Conservation (phyloP, 345 rosid genomes). For the Boechera divaricarpa region DNA sequence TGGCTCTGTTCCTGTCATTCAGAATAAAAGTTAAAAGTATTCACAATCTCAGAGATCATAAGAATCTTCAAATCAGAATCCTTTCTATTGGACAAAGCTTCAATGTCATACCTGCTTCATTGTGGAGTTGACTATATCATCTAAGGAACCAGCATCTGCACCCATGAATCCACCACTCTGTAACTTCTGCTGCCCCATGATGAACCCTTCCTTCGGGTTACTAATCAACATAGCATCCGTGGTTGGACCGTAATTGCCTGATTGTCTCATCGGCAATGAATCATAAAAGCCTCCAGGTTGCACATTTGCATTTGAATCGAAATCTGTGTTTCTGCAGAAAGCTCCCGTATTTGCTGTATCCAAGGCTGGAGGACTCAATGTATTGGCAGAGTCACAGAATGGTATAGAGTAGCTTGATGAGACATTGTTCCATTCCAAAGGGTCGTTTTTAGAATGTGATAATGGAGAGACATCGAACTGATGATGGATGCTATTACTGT, state of each 20-base stretch:
- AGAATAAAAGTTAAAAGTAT: background rate
- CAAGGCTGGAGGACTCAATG: constrained; percentile 46
- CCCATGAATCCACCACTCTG: constrained; percentile 55
- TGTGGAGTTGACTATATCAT: constrained; percentile 64
- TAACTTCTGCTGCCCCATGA: constrained; percentile 51
- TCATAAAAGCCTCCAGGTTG: constrained; percentile 47
- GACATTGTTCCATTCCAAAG: constrained; percentile 54
- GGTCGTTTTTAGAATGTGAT: constrained; percentile 40
- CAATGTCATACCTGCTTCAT: constrained; percentile 57
- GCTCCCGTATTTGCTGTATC: constrained; percentile 48
- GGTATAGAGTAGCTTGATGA: constrained; percentile 50
- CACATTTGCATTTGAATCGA: constrained; percentile 49
- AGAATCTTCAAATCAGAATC: constrained; percentile 23
- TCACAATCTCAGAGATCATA: constrained; percentile 20
- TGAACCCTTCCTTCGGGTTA: constrained; percentile 53
- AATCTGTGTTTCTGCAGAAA: constrained; percentile 49
- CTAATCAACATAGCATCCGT: constrained; percentile 47
- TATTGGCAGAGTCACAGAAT: constrained; percentile 40
- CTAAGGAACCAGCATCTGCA: constrained; percentile 65
- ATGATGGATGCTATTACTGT: constrained; percentile 38
- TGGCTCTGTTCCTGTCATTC: constrained; percentile 56
- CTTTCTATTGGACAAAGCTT: constrained; percentile 1
- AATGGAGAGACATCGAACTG: constrained; percentile 49
- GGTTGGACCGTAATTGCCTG: constrained; percentile 48
- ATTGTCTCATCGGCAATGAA: constrained; percentile 44